A percentile compares a stretch with the other conserved stretches of the same genome.
These are phyloP conservation scores for Phenoliferia sp. DNA, from an alignment of 1,284 basidiomycete species.

Conservation along the genomic window DNA sequence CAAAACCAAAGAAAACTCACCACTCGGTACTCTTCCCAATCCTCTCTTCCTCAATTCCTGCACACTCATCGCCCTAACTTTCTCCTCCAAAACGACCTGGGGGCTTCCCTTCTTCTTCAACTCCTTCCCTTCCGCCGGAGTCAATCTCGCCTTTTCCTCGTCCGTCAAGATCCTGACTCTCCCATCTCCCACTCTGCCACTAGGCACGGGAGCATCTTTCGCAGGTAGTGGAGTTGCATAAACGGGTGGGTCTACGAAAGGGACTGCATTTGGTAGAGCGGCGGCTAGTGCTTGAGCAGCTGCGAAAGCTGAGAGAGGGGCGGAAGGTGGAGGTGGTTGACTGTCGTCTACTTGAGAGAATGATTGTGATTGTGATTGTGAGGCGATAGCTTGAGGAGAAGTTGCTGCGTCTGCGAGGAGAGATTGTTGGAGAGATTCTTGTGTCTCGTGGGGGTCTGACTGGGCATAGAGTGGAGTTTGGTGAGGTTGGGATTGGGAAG, in stretches of 20 bases:
- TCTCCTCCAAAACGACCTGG: slow-evolving; percentile 18
- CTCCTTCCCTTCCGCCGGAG: neutral
- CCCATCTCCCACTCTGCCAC: neutral
- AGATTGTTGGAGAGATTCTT: neutral
- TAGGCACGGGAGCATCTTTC: neutral
- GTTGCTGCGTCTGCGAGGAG: neutral
- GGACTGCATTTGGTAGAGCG: slow-evolving; percentile 15
- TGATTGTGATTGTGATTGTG: neutral
- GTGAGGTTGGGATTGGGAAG: neutral
- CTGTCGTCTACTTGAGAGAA: neutral
- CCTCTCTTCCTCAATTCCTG: slow-evolving; percentile 22
- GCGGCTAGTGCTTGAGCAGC: slow-evolving; percentile 14
- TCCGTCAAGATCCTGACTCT: slow-evolving; percentile 7
- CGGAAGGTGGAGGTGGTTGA: neutral
- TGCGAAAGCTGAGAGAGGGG: neutral
- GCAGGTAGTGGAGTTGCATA: slow-evolving; percentile 7
- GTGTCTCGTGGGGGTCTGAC: neutral
- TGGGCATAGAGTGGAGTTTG: neutral
- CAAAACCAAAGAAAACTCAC: slow-evolving; percentile 1
- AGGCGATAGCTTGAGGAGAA: neutral
- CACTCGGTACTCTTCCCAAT: slow-evolving; percentile 13
- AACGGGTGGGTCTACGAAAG: slow-evolving; percentile 18
- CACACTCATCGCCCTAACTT: slow-evolving; percentile 12
- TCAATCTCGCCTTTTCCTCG: slow-evolving; percentile 8
- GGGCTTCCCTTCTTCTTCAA: neutral